Conservation (phyloP, 2,329 filamentous ascomycete species). For the Microsporum audouinii region DNA sequence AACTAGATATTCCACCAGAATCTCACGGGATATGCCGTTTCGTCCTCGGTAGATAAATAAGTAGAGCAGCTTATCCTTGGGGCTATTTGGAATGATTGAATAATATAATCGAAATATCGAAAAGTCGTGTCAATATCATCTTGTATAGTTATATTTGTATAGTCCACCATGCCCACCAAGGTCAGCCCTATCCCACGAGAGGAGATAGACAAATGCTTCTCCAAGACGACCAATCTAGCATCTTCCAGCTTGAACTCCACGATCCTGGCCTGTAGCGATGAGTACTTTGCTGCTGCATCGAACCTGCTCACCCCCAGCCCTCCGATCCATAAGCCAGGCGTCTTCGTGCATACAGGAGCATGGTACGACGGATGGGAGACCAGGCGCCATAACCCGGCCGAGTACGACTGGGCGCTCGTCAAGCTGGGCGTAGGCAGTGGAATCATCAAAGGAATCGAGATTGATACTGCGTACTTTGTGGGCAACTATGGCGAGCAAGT, state of each 20-base stretch:
- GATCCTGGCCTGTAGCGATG: constrained; percentile 47
- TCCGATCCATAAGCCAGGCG: constrained; percentile 45
- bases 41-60: too few species aligned
- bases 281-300: constrained; percentile 49
- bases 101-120: too few species aligned
- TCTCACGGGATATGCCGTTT: too few species aligned
- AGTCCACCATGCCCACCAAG: not conserved
- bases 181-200: constrained; percentile 31
- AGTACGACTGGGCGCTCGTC: constrained; percentile 50
- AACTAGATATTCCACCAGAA: too few species aligned
- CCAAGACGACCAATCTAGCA: constrained; percentile 41
- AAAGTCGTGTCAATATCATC: too few species aligned
- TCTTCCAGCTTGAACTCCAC: constrained; percentile 40
- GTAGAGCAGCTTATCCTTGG: too few species aligned
- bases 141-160: not conserved
- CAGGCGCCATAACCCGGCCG: constrained; percentile 46
- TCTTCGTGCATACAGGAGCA: constrained; percentile 49
- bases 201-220: constrained; percentile 45
- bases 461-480: constrained; percentile 36
- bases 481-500: constrained; percentile 38
- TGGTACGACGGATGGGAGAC: constrained; percentile 59
- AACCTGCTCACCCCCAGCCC: constrained; percentile 49
- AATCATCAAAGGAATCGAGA: constrained; percentile 32
- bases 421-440: constrained; percentile 42
- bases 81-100: too few species aligned